These are phyloP conservation scores for Moricandia moricandioides DNA, from an alignment of 345 rosid species.

Conservation along the genomic window DNA sequence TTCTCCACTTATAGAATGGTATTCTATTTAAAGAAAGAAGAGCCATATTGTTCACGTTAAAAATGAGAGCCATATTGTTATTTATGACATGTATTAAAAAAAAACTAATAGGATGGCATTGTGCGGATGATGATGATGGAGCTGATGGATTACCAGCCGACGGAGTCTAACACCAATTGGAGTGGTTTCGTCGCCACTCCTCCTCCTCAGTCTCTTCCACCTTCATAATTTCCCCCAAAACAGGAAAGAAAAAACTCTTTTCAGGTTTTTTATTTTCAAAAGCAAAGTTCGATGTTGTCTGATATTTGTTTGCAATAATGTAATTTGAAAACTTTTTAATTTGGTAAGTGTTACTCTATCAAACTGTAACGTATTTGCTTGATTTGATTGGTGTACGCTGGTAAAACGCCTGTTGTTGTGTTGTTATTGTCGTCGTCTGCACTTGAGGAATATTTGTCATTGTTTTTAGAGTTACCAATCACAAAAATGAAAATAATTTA, in stretches of 20 bases:
- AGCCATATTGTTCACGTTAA: not conserved
- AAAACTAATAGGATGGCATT: constrained; percentile 10
- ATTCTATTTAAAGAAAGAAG: not conserved
- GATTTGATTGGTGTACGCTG: not conserved
- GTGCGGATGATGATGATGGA: constrained; percentile 25
- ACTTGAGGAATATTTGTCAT: not conserved
- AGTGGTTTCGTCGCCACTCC: constrained; percentile 36
- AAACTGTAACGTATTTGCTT: not conserved
- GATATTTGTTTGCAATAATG: constrained; percentile 1
- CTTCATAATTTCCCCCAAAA: not conserved
- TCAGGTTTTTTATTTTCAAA: not conserved
- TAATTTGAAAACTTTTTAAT: not conserved
- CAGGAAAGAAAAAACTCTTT: not conserved
- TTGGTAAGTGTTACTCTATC: not conserved
- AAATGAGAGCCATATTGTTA: not conserved
- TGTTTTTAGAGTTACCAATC: not conserved
- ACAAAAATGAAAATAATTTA: not conserved
- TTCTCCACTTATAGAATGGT: not conserved
- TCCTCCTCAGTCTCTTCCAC: constrained; percentile 64
- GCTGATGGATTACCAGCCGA: constrained; percentile 31
- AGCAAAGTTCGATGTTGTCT: not conserved
- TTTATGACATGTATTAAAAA: not conserved
- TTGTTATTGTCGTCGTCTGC: not conserved
- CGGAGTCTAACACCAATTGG: constrained; percentile 34
- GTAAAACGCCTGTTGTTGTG: not conserved